These are phyloP conservation scores for Phytomonas sp. DNA, from an alignment of 208 protist species.

Conservation along the genomic window DNA sequence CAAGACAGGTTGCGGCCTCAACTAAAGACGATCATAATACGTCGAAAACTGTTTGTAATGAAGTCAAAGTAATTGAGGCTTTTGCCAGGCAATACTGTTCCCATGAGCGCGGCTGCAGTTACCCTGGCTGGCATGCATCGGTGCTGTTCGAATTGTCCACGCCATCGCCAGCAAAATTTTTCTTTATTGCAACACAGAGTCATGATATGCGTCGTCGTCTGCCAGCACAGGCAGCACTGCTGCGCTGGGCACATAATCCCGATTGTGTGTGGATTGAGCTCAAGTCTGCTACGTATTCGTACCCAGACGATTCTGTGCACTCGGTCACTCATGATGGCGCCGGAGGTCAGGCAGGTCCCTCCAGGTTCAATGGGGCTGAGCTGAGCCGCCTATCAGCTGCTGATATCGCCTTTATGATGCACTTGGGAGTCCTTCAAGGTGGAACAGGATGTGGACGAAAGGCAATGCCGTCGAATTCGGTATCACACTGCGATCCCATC, in stretches of 20 bases:
- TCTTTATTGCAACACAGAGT: slow-evolving; percentile 73
- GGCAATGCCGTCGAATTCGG: background rate
- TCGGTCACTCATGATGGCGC: background rate
- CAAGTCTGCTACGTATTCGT: slow-evolving; percentile 38
- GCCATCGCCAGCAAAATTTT: slow-evolving; percentile 4
- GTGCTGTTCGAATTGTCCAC: background rate
- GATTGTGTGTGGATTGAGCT: slow-evolving; percentile 65
- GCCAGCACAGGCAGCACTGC: slow-evolving; percentile 31
- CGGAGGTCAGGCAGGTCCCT: background rate
- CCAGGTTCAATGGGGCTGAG: background rate
- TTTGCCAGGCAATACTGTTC: slow-evolving; percentile 7
- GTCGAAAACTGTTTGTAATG: background rate
- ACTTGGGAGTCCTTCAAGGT: slow-evolving; percentile 16
- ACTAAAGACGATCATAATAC: background rate
- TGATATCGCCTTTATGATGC: slow-evolving; percentile 52
- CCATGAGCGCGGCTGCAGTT: background rate
- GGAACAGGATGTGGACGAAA: background rate
- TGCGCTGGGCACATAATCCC: slow-evolving; percentile 52
- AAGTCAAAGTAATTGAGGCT: slow-evolving; percentile 19
- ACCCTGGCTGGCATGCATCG: background rate
- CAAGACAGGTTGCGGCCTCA: background rate
- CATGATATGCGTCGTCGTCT: slow-evolving; percentile 63
- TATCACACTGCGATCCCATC: background rate
- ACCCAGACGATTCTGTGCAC: slow-evolving; percentile 12
- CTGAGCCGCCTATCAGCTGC: slow-evolving; percentile 20